Evolutionary conservation across 257 asterid species (phyloP).

Genomic region (Hygrophila difformis): DNA sequence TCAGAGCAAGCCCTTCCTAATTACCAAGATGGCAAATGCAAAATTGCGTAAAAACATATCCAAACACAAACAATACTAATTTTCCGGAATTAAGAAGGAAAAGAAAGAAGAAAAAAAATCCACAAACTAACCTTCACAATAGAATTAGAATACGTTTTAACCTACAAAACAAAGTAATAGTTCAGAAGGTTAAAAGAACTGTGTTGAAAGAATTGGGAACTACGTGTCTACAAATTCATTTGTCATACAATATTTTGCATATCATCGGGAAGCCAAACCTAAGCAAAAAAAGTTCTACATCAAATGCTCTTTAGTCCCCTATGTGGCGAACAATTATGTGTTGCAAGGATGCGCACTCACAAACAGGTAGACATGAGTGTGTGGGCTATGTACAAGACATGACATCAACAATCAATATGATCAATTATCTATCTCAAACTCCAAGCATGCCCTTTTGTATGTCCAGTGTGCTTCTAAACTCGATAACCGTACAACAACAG

Average conservation of each 20-base stretch:
- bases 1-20: constrained; percentile 64
- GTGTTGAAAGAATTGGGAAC: constrained; percentile 1
- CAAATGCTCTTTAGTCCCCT: neutral
- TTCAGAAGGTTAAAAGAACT: neutral
- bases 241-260: neutral
- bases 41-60: constrained; percentile 5
- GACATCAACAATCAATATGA: no score
- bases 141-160: constrained; percentile 26
- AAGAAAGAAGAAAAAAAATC: constrained; percentile 6
- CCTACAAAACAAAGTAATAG: constrained; percentile 35
- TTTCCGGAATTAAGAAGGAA: neutral
- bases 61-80: neutral
- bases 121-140: constrained; percentile 34
- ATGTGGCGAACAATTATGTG: no score
- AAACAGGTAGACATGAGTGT: no score
- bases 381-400: no score
- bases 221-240: neutral
- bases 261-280: constrained; percentile 2
- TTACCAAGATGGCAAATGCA: constrained; percentile 10
- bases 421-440: no score
- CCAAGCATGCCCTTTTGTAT: no score
- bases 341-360: no score
- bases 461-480: no score
- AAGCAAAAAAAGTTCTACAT: neutral
- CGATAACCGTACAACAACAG: no score